Evolutionary conservation across 148 eudicot species (phyloP).

Genomic region (Bassia scoparia): DNA sequence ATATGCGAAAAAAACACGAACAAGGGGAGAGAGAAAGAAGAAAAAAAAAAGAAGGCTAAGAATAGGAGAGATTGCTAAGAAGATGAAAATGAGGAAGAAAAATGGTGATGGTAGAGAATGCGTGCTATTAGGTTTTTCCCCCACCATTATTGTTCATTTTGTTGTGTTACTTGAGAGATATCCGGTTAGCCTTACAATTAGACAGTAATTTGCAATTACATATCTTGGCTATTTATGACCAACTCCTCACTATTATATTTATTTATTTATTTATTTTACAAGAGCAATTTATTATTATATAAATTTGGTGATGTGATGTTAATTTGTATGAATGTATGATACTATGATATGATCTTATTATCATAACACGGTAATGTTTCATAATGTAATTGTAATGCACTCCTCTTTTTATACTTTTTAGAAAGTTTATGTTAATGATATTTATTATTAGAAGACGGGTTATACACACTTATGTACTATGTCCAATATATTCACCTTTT

Average conservation of each 20-base stretch:
- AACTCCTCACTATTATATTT: neutral
- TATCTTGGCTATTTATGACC: conserved; percentile 22
- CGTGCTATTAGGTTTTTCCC: neutral
- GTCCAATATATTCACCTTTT: no score
- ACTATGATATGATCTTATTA: no score
- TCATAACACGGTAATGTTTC: no score
- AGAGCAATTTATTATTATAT: no score
- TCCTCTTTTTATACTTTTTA: no score
- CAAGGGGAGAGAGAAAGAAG: conserved; percentile 12
- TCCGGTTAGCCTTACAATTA: conserved; percentile 32
- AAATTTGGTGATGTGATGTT: no score
- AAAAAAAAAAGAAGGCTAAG: conserved; percentile 17
- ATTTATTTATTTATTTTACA: no score
- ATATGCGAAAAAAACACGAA: conserved; percentile 15
- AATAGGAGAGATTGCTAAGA: conserved; percentile 19
- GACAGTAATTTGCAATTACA: neutral
- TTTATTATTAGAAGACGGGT: no score
- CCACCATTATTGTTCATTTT: conserved; percentile 5
- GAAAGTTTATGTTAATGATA: no score
- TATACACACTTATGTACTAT: no score
- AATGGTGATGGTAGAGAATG: conserved; percentile 4
- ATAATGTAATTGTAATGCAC: no score
- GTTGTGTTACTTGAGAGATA: conserved; percentile 10
- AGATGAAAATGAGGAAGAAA: conserved; percentile 16
- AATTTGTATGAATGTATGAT: no score